Evolutionary conservation across 2,329 filamentous ascomycete genomes (phyloP).

Genomic region (Colletotrichum coccodes): DNA sequence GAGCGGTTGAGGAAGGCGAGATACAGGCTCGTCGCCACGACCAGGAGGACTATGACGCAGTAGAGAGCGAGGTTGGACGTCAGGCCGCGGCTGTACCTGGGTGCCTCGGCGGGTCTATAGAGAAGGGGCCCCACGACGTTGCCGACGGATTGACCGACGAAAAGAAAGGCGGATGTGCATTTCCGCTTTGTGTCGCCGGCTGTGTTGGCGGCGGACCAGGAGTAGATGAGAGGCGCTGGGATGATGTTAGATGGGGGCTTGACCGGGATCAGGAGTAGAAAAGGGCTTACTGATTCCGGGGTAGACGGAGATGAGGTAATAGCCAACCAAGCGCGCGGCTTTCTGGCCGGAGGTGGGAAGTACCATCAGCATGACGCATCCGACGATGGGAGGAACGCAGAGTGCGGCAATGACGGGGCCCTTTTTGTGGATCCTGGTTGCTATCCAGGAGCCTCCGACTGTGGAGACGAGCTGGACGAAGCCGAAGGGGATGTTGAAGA

Average conservation of each 20-base stretch:
- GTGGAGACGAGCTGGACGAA: conserved; percentile 69
- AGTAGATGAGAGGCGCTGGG: conserved; percentile 63
- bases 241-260: background rate
- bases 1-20: conserved; percentile 60
- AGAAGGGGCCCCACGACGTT: conserved; percentile 74
- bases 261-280: fast-evolving
- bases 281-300: conserved; percentile 51
- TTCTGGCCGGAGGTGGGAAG: conserved; percentile 57
- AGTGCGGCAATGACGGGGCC: conserved; percentile 63
- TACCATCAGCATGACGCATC: conserved; percentile 63
- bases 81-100: conserved; percentile 66
- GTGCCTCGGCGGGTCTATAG: conserved; percentile 68
- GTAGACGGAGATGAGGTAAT: conserved; percentile 70
- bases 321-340: conserved; percentile 63
- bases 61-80: conserved; percentile 70
- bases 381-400: conserved; percentile 66
- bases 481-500: conserved; percentile 71
- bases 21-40: conserved; percentile 45
- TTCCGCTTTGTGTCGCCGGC: conserved; percentile 76
- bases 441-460: conserved; percentile 65
- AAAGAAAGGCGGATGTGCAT: conserved; percentile 66
- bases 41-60: conserved; percentile 62
- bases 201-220: conserved; percentile 67
- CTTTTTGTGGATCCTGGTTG: conserved; percentile 65
- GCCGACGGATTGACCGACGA: conserved; percentile 70